Base-by-base conservation (phyloP, 2,329 filamentous ascomycete species). In the Pseudonectria foliicola region DNA sequence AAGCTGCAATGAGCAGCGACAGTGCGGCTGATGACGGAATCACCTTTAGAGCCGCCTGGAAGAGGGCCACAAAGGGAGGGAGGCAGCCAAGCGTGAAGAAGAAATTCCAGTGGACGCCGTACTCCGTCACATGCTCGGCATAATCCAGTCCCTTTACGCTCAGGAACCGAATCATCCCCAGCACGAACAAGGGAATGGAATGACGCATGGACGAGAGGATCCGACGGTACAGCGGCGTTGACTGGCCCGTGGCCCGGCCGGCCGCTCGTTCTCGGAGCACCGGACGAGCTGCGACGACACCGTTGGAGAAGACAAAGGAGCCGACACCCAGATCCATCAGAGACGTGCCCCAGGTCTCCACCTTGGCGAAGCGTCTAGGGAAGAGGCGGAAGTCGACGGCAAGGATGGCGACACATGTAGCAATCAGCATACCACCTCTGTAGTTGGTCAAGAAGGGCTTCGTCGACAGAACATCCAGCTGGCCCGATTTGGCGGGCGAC, bases 71-170 rank as follows among this genome's bases (percentile, higher is more conserved):
- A 52, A 94, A 94, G 1, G 89, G 89, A 1, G 90, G 87, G 15
- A 98, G 66, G 31, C 95, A 75, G 6, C 80, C 89, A 8, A 98
- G 70, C 0, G 92, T 98, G 63, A 96, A 96, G 71, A 98, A 98
- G 62, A 98, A 98, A 61, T 98, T 98, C 92, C 92, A 98, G 61
- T 98, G 92, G 8, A 98, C 86, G 28, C 92, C 92, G 55, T 98
- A 98, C 57, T 98, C 92, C 11, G 86, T 88, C 39, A 95, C 87
- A 65, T 98, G 92, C 59, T 98, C 92, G 3, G 89, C 89, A 56
- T 98, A 98, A 56, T 96, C 88, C 21, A 95, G 68, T 6, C 86
- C 85, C 63, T 98, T 98, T 55, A 96, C 89, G 49, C 81, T 93
- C 46, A 87, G 77, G 15, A 96, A 71, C 15, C 92, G 79, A 36